phyloP scores from a whole-genome alignment of 1,139 yeast species.

The Saccharomycopsis phalli region DNA sequence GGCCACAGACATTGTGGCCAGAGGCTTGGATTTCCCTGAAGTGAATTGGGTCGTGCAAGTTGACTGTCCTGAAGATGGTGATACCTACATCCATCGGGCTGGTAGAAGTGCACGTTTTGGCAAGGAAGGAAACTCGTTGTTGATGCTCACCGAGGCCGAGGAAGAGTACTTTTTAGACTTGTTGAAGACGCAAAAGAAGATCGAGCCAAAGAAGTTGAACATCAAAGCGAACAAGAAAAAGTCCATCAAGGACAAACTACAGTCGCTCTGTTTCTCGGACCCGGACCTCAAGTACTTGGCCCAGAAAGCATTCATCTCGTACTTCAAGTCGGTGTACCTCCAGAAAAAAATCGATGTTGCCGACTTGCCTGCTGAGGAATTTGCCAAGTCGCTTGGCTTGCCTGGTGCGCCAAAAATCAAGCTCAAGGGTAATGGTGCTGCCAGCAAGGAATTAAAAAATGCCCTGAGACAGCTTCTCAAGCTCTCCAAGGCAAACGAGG shows the following conservation, averaged over 20 bases:
- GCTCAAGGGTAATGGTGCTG: slow-evolving; percentile 41
- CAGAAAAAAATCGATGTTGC: slow-evolving; percentile 82
- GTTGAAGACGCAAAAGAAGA: slow-evolving; percentile 45
- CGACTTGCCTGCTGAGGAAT: slow-evolving; percentile 70
- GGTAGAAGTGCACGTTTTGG: slow-evolving; percentile 97
- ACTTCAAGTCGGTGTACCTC: slow-evolving; percentile 72
- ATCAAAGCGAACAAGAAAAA: slow-evolving; percentile 72
- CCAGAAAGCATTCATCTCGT: slow-evolving; percentile 91
- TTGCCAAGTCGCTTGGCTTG: slow-evolving; percentile 80
- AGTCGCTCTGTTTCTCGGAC: slow-evolving; percentile 82
- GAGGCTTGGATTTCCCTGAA: slow-evolving; percentile 96
- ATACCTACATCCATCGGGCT: slow-evolving; percentile 92
- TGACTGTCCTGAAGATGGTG: slow-evolving; percentile 93
- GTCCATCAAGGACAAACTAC: slow-evolving; percentile 75
- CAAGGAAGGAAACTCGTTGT: slow-evolving; percentile 73
- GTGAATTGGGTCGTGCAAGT: slow-evolving; percentile 96
- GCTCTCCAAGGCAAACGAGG: slow-evolving; percentile 52
- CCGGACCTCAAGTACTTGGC: slow-evolving; percentile 89
- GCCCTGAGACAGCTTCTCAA: slow-evolving; percentile 61
- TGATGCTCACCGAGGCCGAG: slow-evolving; percentile 79
- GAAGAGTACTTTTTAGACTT: slow-evolving; percentile 68
- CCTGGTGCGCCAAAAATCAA: slow-evolving; percentile 96
- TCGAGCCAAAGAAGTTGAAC: slow-evolving; percentile 63
- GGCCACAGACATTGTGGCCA: slow-evolving; percentile 95
- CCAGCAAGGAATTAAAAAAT: slow-evolving; percentile 68